Base-by-base conservation (phyloP, 768 basidiomycete species). In the Kwoniella newhampshirensis region DNA sequence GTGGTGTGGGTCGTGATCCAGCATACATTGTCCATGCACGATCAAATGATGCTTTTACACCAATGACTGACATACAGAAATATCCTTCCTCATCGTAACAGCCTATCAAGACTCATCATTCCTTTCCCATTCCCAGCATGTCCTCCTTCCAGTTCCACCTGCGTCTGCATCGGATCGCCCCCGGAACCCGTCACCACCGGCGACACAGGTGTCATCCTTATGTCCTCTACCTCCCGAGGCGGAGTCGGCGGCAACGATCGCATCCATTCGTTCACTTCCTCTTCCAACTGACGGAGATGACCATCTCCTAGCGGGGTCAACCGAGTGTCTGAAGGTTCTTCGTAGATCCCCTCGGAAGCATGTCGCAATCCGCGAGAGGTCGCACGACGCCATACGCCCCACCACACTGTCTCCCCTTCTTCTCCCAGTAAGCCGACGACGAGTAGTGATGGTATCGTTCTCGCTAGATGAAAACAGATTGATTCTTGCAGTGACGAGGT, bases 361-460 rank as follows among this genome's bases (percentile, higher is more conserved):
- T n/a, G 1, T 17, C 42, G 28, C 28, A 58, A 6, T 0, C 56
- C 56, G n/a, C 56, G 46, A 2, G 26, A 11, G 5, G 56, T 44
- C 9, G 56, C 56, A 6, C 56, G 18, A 6, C 56, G 28, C 68
- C 71, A 70, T 28, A 75, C 63, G 9, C 68, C 73, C 67, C 70
- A 75, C 73, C 73, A 75, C 36, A 49, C 58, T 1, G 73, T 75
- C 47, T 73, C 67, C 3, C 65, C 69, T 42, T 67, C 64, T 32
- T 73, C 63, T 7, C 68, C 70, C 18, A 72, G 46, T 25, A 72
- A 51, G 6, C 71, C 73, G 18, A 70, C 50, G 9, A 69, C 63
- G 9, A 72, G 61, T 1, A 75, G 58, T 2, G 61, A 57, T 0
- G 64, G 63, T 3, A 70, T 59, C 0, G 44, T 46, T 5, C 36